These are phyloP conservation scores for Garcia nutans DNA, from an alignment of 345 rosid species.

Conservation along the genomic window DNA sequence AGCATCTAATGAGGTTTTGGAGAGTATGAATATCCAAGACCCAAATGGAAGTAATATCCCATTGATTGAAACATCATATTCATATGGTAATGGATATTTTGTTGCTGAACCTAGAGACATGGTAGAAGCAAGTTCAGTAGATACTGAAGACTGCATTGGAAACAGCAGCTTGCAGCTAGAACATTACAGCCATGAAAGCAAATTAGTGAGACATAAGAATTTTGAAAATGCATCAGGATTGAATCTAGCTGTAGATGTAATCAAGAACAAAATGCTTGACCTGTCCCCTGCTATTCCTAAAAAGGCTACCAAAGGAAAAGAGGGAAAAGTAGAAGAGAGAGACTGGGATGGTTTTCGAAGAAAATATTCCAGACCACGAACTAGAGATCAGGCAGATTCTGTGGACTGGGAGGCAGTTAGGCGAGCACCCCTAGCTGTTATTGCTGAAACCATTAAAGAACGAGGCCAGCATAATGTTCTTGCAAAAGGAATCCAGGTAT, in stretches of 20 bases:
- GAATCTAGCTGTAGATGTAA: not conserved
- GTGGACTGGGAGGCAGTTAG: constrained; percentile 65
- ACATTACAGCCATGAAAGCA: not conserved
- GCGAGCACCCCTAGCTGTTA: constrained; percentile 19
- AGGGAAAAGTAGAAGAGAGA: constrained; percentile 7
- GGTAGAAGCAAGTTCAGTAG: not conserved
- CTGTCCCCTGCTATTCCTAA: not conserved
- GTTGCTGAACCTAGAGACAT: constrained; percentile 23
- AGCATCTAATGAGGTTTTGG: not conserved
- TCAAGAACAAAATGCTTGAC: not conserved
- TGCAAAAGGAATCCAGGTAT: constrained; percentile 49
- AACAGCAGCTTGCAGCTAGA: not conserved
- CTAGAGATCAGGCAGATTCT: constrained; percentile 42
- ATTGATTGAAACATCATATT: not conserved
- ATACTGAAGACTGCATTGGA: constrained; percentile 1
- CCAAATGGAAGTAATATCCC: not conserved
- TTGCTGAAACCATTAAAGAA: constrained; percentile 36
- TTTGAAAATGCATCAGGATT: not conserved
- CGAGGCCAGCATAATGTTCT: constrained; percentile 54
- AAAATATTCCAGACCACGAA: constrained; percentile 32
- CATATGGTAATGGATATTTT: constrained; percentile 21
- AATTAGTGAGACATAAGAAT: not conserved
- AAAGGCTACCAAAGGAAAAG: constrained; percentile 7
- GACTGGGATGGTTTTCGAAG: constrained; percentile 52
- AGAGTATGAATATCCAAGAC: not conserved